These are phyloP conservation scores for Neocallimastix lanati DNA, from an alignment of 192 early-diverging fungal species.

Conservation along the genomic window DNA sequence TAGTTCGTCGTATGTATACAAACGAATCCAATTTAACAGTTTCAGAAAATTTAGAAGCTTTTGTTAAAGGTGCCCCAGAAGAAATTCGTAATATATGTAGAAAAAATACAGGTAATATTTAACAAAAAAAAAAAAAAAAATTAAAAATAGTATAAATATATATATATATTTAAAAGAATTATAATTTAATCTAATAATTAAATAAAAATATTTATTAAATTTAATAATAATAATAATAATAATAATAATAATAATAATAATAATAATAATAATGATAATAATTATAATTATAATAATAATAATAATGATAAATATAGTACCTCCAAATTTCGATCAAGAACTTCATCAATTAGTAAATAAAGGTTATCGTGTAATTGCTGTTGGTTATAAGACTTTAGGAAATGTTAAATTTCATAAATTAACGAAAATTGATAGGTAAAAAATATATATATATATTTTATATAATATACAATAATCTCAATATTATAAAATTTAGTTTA, in stretches of 20 bases:
- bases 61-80: constrained; percentile 96
- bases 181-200: background rate
- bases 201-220: background rate
- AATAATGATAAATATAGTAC: constrained; percentile 28
- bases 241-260: no score
- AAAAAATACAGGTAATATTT: constrained; percentile 53
- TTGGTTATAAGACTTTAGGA: constrained; percentile 57
- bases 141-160: no score
- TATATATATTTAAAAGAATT: no score
- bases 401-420: constrained; percentile 52
- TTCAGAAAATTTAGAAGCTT: constrained; percentile 38
- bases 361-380: constrained; percentile 95
- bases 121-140: no score
- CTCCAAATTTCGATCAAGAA: constrained; percentile 59
- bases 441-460: background rate
- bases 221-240: background rate
- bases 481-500: no score
- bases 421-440: constrained; percentile 35
- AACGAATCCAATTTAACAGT: background rate
- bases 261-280: background rate
- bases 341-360: constrained; percentile 83
- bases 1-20: constrained; percentile 33
- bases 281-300: background rate
- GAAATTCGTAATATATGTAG: constrained; percentile 75
- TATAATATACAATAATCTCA: no score